A percentile compares a stretch with the other conserved stretches of the same genome.
Evolutionary conservation across 495 filamentous ascomycete species (phyloP).

Genomic region (Oidiodendron maius): DNA sequence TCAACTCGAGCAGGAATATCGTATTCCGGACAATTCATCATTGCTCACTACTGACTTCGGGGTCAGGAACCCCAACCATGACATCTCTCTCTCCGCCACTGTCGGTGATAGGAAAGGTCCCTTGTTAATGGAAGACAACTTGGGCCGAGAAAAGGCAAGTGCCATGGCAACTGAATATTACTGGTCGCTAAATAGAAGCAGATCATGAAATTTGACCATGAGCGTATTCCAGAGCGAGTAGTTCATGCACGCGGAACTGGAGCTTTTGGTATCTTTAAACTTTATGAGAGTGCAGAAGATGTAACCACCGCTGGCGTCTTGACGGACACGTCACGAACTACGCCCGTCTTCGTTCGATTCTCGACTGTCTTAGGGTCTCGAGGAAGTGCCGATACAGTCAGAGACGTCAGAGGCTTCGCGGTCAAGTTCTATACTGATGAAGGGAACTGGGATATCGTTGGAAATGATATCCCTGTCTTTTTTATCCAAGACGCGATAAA

Average conservation of each 20-base stretch:
- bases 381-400: constrained; percentile 73
- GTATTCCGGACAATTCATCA: constrained; percentile 9
- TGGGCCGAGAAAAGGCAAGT: constrained; percentile 68
- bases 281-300: constrained; percentile 64
- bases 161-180: neutral
- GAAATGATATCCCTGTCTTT: constrained; percentile 62
- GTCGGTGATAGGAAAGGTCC: constrained; percentile 61
- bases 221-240: constrained; percentile 82
- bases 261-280: constrained; percentile 78
- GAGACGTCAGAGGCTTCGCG: constrained; percentile 78
- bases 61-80: constrained; percentile 64
- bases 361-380: constrained; percentile 76
- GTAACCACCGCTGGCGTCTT: constrained; percentile 67
- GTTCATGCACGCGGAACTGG: constrained; percentile 82
- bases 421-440: constrained; percentile 68
- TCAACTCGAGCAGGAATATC: constrained; percentile 24
- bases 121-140: constrained; percentile 73
- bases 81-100: constrained; percentile 70
- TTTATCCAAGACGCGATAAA: constrained; percentile 71
- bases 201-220: constrained; percentile 81
- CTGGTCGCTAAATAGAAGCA: constrained; percentile 21
- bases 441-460: constrained; percentile 57
- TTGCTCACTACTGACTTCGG: constrained; percentile 73
- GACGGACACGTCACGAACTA: constrained; percentile 73
- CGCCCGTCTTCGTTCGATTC: constrained; percentile 76